Conservation (phyloP, 2,329 filamentous ascomycete genomes). For the Huntiella abstrusa region DNA sequence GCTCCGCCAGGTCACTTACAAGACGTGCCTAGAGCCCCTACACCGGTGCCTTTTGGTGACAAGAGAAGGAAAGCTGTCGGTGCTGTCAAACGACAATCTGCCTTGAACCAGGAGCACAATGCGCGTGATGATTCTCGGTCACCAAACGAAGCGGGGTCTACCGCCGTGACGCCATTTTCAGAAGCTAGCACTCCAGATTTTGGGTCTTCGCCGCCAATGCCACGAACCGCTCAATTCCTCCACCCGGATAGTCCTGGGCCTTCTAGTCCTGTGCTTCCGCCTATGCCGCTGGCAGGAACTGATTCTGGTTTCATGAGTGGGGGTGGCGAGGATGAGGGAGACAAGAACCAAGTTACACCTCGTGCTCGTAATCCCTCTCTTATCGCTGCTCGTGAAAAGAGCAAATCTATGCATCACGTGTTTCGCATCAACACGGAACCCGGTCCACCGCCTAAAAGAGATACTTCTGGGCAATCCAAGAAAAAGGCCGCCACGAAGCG, state of each 20-base stretch:
- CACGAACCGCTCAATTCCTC: conserved; percentile 35
- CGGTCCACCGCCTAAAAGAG: neutral
- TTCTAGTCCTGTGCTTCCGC: conserved; percentile 62
- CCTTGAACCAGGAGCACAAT: conserved; percentile 31
- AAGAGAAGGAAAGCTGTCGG: conserved; percentile 14
- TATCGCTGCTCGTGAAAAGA: conserved; percentile 7
- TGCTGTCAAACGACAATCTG: conserved; percentile 41
- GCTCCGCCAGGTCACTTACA: conserved; percentile 37
- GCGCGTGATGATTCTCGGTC: conserved; percentile 33
- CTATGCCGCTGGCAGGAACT: conserved; percentile 41
- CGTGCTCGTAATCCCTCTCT: conserved; percentile 1
- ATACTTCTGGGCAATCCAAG: conserved; percentile 3
- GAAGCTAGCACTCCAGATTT: conserved; percentile 62
- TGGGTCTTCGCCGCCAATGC: conserved; percentile 74
- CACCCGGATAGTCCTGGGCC: conserved; percentile 43
- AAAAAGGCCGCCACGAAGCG: neutral
- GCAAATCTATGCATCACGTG: conserved; percentile 9
- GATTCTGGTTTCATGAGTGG: conserved; percentile 80
- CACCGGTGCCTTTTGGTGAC: conserved; percentile 40
- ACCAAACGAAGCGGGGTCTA: conserved; percentile 29
- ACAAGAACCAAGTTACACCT: conserved; percentile 15
- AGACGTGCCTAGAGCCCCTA: conserved; percentile 57
- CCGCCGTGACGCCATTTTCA: conserved; percentile 32
- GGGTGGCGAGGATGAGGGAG: conserved; percentile 48
- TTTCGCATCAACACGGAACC: conserved; percentile 7